Percentiles rank a stretch among this genome's conserved stretches.
These are phyloP conservation scores for Dothideomycetidae sp. DNA, from an alignment of 2,329 filamentous ascomycete genomes.

Conservation along the genomic window DNA sequence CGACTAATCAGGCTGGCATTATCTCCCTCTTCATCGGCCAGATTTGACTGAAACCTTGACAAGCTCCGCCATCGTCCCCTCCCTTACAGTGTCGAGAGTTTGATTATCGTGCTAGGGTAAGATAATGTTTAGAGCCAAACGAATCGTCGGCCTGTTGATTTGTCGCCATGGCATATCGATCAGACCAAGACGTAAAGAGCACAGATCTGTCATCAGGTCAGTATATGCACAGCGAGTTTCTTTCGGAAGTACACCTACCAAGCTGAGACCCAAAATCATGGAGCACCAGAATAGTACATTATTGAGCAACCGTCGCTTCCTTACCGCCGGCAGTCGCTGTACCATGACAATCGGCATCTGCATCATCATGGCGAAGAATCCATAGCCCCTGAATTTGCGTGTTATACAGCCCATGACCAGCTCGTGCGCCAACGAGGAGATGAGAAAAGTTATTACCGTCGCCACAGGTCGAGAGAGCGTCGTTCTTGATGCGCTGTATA, in stretches of 20 bases:
- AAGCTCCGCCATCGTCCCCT: background rate
- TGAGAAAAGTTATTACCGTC: constrained; percentile 80
- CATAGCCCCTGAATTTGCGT: constrained; percentile 89
- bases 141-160: no score
- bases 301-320: constrained; percentile 62
- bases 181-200: constrained; percentile 45
- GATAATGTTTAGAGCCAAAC: no score
- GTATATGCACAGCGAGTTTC: constrained; percentile 9
- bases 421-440: constrained; percentile 81
- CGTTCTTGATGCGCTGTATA: constrained; percentile 70
- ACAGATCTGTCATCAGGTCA: constrained; percentile 35
- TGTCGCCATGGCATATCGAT: background rate
- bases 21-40: no score
- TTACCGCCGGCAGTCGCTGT: constrained; percentile 66
- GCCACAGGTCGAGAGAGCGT: constrained; percentile 64
- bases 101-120: background rate
- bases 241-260: constrained; percentile 17
- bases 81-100: background rate
- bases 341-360: constrained; percentile 91
- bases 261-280: constrained; percentile 24
- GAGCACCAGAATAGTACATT: constrained; percentile 22
- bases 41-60: no score
- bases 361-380: constrained; percentile 88
- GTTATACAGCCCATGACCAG: constrained; percentile 97
- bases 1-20: no score